Conservation (phyloP, 177 flowering plant genomes). For the Telopea speciosissima region DNA sequence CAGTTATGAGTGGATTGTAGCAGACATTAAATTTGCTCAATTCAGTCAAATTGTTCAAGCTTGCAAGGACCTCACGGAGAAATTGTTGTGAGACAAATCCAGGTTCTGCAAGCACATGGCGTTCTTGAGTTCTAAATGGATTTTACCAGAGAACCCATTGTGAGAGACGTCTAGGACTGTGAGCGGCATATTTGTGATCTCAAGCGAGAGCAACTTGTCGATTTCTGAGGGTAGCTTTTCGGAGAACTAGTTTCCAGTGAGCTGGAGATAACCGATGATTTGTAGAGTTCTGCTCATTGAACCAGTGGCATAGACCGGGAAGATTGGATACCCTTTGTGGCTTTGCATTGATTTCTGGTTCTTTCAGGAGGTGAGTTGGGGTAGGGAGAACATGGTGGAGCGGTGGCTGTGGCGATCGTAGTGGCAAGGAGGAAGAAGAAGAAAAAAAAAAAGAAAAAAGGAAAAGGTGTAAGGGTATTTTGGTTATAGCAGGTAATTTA, state of each 20-base stretch:
- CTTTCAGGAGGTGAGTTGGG: no score
- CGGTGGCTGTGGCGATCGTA: no score
- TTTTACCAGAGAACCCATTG: constrained; percentile 56
- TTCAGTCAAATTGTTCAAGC: constrained; percentile 45
- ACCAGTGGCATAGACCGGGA: constrained; percentile 44
- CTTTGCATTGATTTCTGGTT: no score
- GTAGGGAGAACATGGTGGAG: no score
- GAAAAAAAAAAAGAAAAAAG: no score
- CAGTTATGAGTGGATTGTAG: constrained; percentile 62
- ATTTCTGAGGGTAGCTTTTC: constrained; percentile 59
- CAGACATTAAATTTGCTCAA: constrained; percentile 81
- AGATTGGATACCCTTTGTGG: constrained; percentile 64
- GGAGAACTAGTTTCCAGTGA: constrained; percentile 53
- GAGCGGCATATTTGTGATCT: constrained; percentile 44
- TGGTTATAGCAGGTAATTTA: no score
- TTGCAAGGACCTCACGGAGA: constrained; percentile 65
- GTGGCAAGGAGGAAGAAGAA: no score
- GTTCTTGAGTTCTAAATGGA: constrained; percentile 50
- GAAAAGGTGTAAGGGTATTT: no score
- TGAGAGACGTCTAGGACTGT: constrained; percentile 53
- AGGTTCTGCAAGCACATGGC: constrained; percentile 63
- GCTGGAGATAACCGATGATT: constrained; percentile 75
- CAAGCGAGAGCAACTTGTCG: constrained; percentile 54
- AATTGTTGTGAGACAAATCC: constrained; percentile 78
- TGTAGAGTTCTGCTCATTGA: constrained; percentile 26